A percentile compares a stretch with the other conserved stretches of the same genome.
These are phyloP conservation scores for Vitis labrusca DNA, from an alignment of 164 flowering plant species.

Conservation along the genomic window DNA sequence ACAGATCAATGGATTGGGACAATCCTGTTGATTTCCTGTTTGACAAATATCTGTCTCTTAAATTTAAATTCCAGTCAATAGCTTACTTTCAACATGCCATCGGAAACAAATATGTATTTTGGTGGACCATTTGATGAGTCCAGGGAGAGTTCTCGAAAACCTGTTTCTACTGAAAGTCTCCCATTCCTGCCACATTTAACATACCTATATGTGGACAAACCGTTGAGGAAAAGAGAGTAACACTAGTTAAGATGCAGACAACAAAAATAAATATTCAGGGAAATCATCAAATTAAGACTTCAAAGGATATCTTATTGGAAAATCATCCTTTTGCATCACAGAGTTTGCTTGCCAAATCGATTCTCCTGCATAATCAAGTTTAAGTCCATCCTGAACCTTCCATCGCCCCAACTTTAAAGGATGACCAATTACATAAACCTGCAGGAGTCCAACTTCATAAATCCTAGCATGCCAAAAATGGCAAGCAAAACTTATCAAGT, in stretches of 20 bases:
- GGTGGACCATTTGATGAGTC: conserved; percentile 47
- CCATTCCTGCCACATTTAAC: conserved; percentile 54
- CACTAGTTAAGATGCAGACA: not conserved
- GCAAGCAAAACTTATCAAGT: not conserved
- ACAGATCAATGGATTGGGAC: conserved; percentile 1
- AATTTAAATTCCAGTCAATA: not conserved
- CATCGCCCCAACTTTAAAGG: conserved; percentile 65
- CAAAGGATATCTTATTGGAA: conserved; percentile 91
- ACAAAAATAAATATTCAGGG: not conserved
- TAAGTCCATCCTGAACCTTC: conserved; percentile 72
- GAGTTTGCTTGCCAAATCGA: conserved; percentile 77
- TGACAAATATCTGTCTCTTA: not conserved
- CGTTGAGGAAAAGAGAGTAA: conserved; percentile 44
- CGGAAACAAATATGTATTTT: conserved; percentile 62
- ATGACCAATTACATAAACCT: conserved; percentile 85
- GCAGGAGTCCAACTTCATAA: conserved; percentile 15
- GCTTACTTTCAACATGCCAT: conserved; percentile 84
- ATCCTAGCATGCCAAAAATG: not conserved
- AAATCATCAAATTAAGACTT: not conserved
- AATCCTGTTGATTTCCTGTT: not conserved
- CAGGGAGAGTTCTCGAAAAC: conserved; percentile 56
- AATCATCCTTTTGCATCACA: conserved; percentile 51
- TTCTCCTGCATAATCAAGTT: conserved; percentile 74
- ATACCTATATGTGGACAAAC: conserved; percentile 65
- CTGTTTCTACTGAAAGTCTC: conserved; percentile 57